A percentile compares a stretch with the other conserved stretches of the same genome.
Conservation (phyloP, 176 grass and related monocot species). For the Avena atlantica region DNA sequence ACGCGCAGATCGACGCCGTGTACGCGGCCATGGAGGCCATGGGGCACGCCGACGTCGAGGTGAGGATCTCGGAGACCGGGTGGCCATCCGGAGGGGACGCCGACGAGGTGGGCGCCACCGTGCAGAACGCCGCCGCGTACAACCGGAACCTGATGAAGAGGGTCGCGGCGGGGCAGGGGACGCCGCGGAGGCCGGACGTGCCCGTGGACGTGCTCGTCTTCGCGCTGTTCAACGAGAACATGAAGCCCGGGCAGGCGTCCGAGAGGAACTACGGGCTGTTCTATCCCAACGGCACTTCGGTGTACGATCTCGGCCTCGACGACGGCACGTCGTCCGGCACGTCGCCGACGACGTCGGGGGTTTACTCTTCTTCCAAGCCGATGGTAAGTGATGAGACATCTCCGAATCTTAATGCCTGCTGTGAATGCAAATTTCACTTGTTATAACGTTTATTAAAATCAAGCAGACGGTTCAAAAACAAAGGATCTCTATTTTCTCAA, state of each 20-base stretch:
- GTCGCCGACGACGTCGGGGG: slow-evolving; percentile 29
- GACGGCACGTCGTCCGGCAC: neutral
- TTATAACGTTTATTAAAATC: neutral
- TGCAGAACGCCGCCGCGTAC: slow-evolving; percentile 67
- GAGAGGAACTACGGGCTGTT: slow-evolving; percentile 87
- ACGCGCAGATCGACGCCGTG: slow-evolving; percentile 90
- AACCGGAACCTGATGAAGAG: slow-evolving; percentile 78
- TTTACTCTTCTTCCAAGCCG: slow-evolving; percentile 48
- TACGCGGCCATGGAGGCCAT: slow-evolving; percentile 70
- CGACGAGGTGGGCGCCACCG: slow-evolving; percentile 68
- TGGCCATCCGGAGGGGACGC: slow-evolving; percentile 78
- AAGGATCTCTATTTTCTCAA: neutral
- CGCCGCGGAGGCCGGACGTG: slow-evolving; percentile 65
- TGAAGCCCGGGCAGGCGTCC: slow-evolving; percentile 59
- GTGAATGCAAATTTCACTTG: neutral
- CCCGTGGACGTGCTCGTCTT: slow-evolving; percentile 82
- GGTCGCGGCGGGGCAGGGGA: slow-evolving; percentile 62
- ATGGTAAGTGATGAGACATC: slow-evolving; percentile 43
- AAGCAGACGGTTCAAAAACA: neutral
- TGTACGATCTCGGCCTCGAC: slow-evolving; percentile 54
- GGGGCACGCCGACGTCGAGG: slow-evolving; percentile 58
- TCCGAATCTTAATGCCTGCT: neutral
- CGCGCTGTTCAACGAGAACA: slow-evolving; percentile 80
- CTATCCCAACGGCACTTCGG: slow-evolving; percentile 71
- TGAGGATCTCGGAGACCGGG: slow-evolving; percentile 79